Percentiles rank a stretch among this genome's conserved stretches.
Conservation (phyloP, 2,329 filamentous ascomycete species). For the Neocucurbitaria cava region DNA sequence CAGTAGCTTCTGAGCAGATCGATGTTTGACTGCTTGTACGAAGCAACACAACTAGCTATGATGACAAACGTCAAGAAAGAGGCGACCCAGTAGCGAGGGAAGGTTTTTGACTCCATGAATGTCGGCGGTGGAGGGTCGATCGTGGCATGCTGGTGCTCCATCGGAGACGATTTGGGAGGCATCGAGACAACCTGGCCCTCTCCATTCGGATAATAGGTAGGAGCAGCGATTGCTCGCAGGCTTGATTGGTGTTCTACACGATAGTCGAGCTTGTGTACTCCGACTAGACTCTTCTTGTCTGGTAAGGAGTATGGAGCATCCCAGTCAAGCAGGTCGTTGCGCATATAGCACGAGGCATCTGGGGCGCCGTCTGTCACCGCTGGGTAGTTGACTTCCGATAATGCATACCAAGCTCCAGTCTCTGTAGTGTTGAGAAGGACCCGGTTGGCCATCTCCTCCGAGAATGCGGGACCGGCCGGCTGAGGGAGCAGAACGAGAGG, state of each 20-base stretch:
- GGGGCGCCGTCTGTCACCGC: slow-evolving; percentile 76
- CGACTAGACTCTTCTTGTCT: slow-evolving; percentile 46
- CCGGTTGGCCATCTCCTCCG: slow-evolving; percentile 50
- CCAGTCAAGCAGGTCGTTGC: slow-evolving; percentile 33
- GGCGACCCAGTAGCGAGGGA: slow-evolving; percentile 10
- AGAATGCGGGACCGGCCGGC: slow-evolving; percentile 68
- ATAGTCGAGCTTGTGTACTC: slow-evolving; percentile 48
- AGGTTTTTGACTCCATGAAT: slow-evolving; percentile 19
- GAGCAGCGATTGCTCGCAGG: slow-evolving; percentile 33
- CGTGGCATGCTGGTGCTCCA: slow-evolving; percentile 18
- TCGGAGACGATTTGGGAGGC: slow-evolving; percentile 28
- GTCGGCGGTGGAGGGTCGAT: slow-evolving; percentile 29
- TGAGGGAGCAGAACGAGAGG: slow-evolving; percentile 87
- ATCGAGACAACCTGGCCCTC: slow-evolving; percentile 28
- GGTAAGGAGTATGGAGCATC: slow-evolving; percentile 37
- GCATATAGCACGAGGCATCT: slow-evolving; percentile 63
- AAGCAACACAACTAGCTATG: slow-evolving; percentile 18
- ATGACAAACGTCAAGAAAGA: slow-evolving; percentile 17
- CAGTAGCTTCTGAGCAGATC: slow-evolving; percentile 25
- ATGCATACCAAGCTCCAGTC: slow-evolving; percentile 89
- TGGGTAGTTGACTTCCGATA: slow-evolving; percentile 87
- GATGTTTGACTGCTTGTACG: slow-evolving; percentile 16
- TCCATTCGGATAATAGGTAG: slow-evolving; percentile 28
- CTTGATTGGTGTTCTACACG: slow-evolving; percentile 26
- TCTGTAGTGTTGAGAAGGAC: slow-evolving; percentile 88